Percentiles rank a stretch among this genome's conserved stretches.
phyloP scores from a whole-genome alignment of 257 asterid genomes.

The Ocimum tenuiflorum region DNA sequence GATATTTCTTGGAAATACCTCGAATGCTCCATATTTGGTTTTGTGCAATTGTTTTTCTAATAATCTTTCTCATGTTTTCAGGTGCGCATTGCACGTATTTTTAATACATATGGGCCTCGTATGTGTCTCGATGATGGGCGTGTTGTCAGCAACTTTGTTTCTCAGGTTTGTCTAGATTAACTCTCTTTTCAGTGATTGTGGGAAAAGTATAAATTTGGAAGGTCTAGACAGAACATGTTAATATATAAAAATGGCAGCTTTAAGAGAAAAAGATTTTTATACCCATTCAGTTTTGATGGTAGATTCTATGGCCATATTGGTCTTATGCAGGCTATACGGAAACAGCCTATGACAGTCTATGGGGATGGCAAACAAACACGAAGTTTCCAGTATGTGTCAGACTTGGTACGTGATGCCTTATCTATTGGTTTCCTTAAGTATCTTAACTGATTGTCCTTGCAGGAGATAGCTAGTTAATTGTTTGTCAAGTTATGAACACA shows the following conservation, averaged over 20 bases:
- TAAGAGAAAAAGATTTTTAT: not conserved
- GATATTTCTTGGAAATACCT: not conserved
- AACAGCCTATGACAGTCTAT: conserved; percentile 82
- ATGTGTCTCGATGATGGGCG: conserved; percentile 99
- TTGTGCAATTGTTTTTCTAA: not conserved
- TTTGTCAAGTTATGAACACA: not conserved
- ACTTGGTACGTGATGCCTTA: conserved; percentile 59
- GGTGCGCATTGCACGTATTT: conserved; percentile 98
- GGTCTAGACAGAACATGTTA: not conserved
- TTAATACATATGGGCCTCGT: conserved; percentile 95
- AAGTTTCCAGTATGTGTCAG: conserved; percentile 89
- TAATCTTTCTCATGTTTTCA: conserved; percentile 21
- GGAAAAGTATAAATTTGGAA: not conserved
- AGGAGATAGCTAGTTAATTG: not conserved
- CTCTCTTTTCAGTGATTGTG: not conserved
- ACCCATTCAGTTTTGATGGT: not conserved
- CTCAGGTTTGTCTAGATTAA: conserved; percentile 58
- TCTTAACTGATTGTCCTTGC: not conserved
- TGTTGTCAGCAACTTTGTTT: conserved; percentile 93
- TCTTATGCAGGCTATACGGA: conserved; percentile 69
- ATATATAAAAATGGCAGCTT: not conserved
- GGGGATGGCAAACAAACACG: conserved; percentile 96
- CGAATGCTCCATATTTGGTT: not conserved
- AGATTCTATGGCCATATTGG: conserved; percentile 3
- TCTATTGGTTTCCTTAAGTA: not conserved